Percentiles rank a stretch among this genome's conserved stretches.
These are phyloP conservation scores for Leishmania arabica DNA, from an alignment of 208 protist genomes.

Conservation along the genomic window DNA sequence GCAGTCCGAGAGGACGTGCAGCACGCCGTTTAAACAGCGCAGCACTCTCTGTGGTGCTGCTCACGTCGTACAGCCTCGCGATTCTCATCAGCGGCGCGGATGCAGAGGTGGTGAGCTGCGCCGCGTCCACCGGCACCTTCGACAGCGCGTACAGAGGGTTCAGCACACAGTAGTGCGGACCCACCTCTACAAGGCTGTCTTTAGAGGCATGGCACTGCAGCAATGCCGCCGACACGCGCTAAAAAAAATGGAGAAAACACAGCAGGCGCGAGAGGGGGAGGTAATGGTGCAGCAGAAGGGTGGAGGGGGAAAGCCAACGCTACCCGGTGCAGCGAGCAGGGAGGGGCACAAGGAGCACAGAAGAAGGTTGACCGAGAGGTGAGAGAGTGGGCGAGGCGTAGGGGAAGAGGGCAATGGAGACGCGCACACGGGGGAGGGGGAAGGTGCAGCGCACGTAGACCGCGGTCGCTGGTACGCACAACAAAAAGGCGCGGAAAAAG, in stretches of 20 bases:
- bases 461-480: background rate
- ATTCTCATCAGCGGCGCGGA: constrained; percentile 1
- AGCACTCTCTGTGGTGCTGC: constrained; percentile 78
- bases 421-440: background rate
- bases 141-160: constrained; percentile 37
- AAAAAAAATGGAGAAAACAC: background rate
- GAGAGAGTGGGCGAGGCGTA: background rate
- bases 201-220: background rate
- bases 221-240: background rate
- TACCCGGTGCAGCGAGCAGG: background rate
- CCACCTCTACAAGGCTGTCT: constrained; percentile 21
- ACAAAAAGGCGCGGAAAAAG: background rate
- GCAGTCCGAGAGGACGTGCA: constrained; percentile 64
- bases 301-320: background rate
- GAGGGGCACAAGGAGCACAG: background rate
- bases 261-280: background rate
- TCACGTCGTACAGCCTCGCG: constrained; percentile 81
- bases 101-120: constrained; percentile 21
- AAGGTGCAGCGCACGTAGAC: background rate
- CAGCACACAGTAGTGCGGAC: constrained; percentile 50
- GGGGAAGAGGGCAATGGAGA: background rate
- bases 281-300: background rate
- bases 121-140: constrained; percentile 22
- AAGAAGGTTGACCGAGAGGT: background rate
- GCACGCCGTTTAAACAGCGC: constrained; percentile 55